Percentiles rank a stretch among this genome's conserved stretches.
phyloP scores from a whole-genome alignment of 2,329 filamentous ascomycete species.

The Penicillium italicum region DNA sequence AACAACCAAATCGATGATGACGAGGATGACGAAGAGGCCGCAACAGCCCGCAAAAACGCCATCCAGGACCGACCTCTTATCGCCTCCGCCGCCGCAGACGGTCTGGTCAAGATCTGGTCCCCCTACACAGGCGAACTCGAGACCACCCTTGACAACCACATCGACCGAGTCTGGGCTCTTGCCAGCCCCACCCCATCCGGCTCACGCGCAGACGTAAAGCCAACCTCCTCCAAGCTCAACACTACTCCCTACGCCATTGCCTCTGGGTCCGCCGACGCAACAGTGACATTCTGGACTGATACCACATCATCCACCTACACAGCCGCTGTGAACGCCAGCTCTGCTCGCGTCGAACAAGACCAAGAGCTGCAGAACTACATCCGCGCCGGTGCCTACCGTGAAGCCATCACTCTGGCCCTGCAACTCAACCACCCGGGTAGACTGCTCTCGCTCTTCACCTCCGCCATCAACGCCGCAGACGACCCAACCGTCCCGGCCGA shows the following conservation, averaged over 20 bases:
- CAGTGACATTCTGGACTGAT: constrained; percentile 93
- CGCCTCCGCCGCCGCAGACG: constrained; percentile 86
- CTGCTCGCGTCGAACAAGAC: constrained; percentile 84
- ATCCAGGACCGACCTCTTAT: constrained; percentile 46
- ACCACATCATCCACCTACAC: constrained; percentile 77
- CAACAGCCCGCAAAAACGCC: constrained; percentile 29
- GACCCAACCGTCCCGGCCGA: constrained; percentile 40
- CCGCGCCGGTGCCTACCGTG: constrained; percentile 78
- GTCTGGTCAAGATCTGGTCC: constrained; percentile 95
- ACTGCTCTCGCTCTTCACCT: constrained; percentile 76
- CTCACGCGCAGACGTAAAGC: constrained; percentile 30
- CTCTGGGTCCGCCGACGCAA: constrained; percentile 88
- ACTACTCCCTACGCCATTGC: constrained; percentile 65
- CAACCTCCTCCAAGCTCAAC: constrained; percentile 29
- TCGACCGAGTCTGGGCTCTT: constrained; percentile 90
- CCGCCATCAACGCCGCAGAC: constrained; percentile 72
- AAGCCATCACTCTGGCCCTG: constrained; percentile 86
- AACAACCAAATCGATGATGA: constrained; percentile 33
- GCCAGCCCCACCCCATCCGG: constrained; percentile 57
- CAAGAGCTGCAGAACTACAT: constrained; percentile 93
- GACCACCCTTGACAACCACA: constrained; percentile 92
- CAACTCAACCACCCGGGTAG: constrained; percentile 92
- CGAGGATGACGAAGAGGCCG: constrained; percentile 30
- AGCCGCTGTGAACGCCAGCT: constrained; percentile 68
- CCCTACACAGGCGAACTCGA: constrained; percentile 78